Evolutionary conservation across 129 eudicot species (phyloP), one percentile per base, ranked within the genome.

Genomic region (Flaveria linearis): DNA sequence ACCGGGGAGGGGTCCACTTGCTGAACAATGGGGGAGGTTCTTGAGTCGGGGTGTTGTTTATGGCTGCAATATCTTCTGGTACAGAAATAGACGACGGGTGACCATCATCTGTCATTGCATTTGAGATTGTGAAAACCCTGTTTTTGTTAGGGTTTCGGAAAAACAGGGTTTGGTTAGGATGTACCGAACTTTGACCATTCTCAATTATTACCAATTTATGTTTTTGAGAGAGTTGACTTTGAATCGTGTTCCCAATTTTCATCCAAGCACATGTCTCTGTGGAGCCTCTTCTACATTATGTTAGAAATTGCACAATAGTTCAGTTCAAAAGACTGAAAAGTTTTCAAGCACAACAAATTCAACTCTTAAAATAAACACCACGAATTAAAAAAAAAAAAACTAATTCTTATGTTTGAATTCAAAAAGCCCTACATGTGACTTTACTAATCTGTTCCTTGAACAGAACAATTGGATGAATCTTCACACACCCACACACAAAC

Each of bases 1-100:
- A 81, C 68, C 76, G 63, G 5, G 98, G 98, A 53, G 98, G 98
- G 70, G 97, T 76, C 98, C 98, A 94, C 70, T 80, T 87, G 76
- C 84, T 86, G 41, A 94, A 84, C 57, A 86, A 72, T 7, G 41
- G 41, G 8, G 8, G 7, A 16, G 87, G 47, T 52, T 88, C 90
- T 20, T 73, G 72, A 10, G 9, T 57, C 20, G 78, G 78, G 7
- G 72, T 25, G 12, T 70, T 71, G 25, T 71, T 84, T 76, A 75
- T 63, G 77, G 67, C 75, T 64, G 23, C 58, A 74, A 56, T 78
- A 42, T 86, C 91, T 74, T 87, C 90, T 23, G 87, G 30, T 4
- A 81, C 68, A 14, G 85, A 76, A 9, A 75, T 73, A 68, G 72
- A 71, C 12, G 78, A 42, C 1, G 87, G 78, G 71, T 79, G 82